Percentiles rank a stretch among this genome's conserved stretches.
Evolutionary conservation across 2,329 filamentous ascomycete species (phyloP).

Genomic region (Sclerotiophoma versabilis): DNA sequence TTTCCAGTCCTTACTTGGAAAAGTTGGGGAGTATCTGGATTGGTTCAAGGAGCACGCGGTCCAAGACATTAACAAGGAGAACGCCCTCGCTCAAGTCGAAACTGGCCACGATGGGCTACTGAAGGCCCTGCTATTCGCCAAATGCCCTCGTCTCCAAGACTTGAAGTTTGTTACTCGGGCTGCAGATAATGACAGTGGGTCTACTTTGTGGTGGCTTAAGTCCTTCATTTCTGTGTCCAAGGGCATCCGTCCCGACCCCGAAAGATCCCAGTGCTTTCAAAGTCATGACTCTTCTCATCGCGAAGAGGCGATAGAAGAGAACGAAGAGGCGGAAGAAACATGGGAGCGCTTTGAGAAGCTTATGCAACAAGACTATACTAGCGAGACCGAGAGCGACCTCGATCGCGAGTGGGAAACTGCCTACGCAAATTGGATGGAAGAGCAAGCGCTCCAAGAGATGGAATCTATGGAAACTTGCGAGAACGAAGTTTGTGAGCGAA

Average conservation of each 20-base stretch:
- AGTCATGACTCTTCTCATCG: too few relatives aligned
- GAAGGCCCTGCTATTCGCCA: constrained; percentile 11
- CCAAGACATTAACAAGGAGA: neutral
- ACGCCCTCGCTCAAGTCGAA: neutral
- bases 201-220: neutral
- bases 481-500: too few relatives aligned
- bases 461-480: neutral
- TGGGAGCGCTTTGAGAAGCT: neutral
- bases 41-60: neutral
- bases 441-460: neutral
- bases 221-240: neutral
- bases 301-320: neutral
- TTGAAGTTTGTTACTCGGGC: constrained; percentile 1
- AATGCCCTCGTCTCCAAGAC: neutral
- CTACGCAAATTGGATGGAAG: neutral
- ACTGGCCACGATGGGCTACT: constrained; percentile 5
- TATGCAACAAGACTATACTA: neutral
- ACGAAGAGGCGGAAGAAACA: neutral
- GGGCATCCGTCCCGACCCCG: neutral
- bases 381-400: neutral
- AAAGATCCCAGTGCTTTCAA: too few relatives aligned
- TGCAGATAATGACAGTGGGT: neutral
- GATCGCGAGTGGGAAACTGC: neutral
- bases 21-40: neutral
- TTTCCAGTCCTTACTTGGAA: neutral